Base-by-base conservation (phyloP, 2,329 filamentous ascomycete genomes). In the Remersonia thermophila region DNA sequence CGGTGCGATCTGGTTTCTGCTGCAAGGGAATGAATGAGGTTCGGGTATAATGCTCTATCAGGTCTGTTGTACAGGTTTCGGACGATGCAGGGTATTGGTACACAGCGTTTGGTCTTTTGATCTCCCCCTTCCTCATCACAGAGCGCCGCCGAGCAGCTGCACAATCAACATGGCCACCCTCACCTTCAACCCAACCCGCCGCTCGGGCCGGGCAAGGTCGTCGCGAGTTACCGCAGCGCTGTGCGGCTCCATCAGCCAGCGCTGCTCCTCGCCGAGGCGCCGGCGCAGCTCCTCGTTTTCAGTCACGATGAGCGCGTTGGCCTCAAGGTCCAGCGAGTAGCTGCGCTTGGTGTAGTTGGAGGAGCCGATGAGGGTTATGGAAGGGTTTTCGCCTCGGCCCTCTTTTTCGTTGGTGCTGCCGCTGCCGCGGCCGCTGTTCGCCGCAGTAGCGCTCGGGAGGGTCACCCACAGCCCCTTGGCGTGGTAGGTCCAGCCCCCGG, bases 281-380 rank as follows among this genome's bases (percentile, higher is more conserved):
- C 62, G 62, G 57, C 84, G 83, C 47, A 98, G 58, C 1, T 65
- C 70, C 16, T 78, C 65, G 51, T 96, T 80, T 15, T 67, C 66
- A 1, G 91, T 98, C 4, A 95, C 74, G 18, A 98, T 80, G 39
- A 95, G 58, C 1, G 83, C 83, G 25, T 93, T 91, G 0, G 81
- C 83, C 56, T 98, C 91, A 2, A 98, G 68, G 58, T 98, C 91
- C 29, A 95, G 72, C 28, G 80, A 80, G 59, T 98, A 96, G 53
- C 84, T 93, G 20, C 91, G 70, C 56, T 91, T 87, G 0, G 91
- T 98, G 58, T 96, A 98, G 55, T 98, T 98, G 8, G 82, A 91
- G 54, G 83, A 93, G 1, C 91, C 91, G 1, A 98, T 73, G 13
- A 96, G 67, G 23, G 79, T 93, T 37, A 96, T 67, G 32, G 80